phyloP scores from a whole-genome alignment of 805 yeast species.

The Wickerhamiella siamensis region DNA sequence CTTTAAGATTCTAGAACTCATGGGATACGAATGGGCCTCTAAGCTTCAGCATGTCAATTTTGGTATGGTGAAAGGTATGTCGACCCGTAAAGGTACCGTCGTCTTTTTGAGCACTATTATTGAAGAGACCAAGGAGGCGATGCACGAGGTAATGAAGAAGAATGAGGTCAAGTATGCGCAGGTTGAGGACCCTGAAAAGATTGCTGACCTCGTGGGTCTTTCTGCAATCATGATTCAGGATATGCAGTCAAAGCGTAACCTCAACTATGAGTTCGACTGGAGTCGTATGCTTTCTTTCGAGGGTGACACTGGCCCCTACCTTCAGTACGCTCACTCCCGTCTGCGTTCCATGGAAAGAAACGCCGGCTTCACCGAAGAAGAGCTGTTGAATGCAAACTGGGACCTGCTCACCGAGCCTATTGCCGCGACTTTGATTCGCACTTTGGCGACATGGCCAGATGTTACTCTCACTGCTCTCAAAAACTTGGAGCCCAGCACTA shows the following conservation, averaged over 20 bases:
- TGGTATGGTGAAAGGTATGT: slow-evolving; percentile 98
- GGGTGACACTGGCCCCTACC: slow-evolving; percentile 98
- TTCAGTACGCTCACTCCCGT: slow-evolving; percentile 97
- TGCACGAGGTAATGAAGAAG: slow-evolving; percentile 93
- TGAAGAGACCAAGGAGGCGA: slow-evolving; percentile 82
- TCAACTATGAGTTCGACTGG: slow-evolving; percentile 95
- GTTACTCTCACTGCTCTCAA: slow-evolving; percentile 66
- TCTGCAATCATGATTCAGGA: slow-evolving; percentile 99
- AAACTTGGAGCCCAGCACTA: slow-evolving; percentile 82
- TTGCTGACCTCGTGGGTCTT: slow-evolving; percentile 91
- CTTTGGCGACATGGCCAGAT: slow-evolving; percentile 84
- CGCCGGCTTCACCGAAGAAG: slow-evolving; percentile 28
- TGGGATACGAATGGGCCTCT: slow-evolving; percentile 81
- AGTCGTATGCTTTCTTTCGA: slow-evolving; percentile 95
- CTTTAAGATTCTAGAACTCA: slow-evolving; percentile 80
- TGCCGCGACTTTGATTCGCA: slow-evolving; percentile 58
- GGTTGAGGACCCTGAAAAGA: slow-evolving; percentile 82
- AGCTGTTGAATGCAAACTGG: slow-evolving; percentile 35
- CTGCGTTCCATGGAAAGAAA: slow-evolving; percentile 88
- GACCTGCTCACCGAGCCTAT: slow-evolving; percentile 53
- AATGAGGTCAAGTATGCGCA: slow-evolving; percentile 84
- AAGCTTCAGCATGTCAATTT: slow-evolving; percentile 73
- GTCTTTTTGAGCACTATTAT: slow-evolving; percentile 91
- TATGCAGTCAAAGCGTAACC: slow-evolving; percentile 93
- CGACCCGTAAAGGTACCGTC: slow-evolving; percentile 95